Evolutionary conservation across 2,329 filamentous ascomycete species (phyloP), one percentile per base, ranked within the genome.

Genomic region (Anisogramma anomala): DNA sequence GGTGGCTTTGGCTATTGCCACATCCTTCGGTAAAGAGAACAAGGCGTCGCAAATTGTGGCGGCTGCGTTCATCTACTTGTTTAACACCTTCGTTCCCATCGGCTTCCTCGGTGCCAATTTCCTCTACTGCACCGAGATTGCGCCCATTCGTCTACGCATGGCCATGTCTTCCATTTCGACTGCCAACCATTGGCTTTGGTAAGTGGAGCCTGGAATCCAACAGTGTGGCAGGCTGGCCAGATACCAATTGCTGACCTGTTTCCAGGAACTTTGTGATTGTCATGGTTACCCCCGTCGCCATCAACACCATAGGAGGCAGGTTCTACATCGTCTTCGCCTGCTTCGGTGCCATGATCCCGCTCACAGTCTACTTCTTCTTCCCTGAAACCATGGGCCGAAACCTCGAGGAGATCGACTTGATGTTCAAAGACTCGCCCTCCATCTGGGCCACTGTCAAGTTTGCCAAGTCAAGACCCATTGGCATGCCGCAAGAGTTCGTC

Each of bases 31-130:
- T 10, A 58, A 55, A 23, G 53, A 56, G 11, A 69, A 71, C 55
- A 59, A 58, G 3, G 45, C 59, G 2, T 65, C 72, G 2, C 64
- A 69, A 45, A 66, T 75, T 31, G 66, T 64, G 0, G 69, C 69
- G 0, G 70, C 68, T 1, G 64, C 71, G 47, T 75, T 75, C 55
- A 64, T 78, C 36, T 78, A 72, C 55, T 55, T 74, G 34, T 79
- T 73, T 60, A 72, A 76, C 56, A 72, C 69, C 49, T 77, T 77
- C 56, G 69, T 75, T 33, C 71, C 70, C 0, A 69, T 76, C 42
- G 74, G 72, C 0, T 76, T 74, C 58, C 61, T 75, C 0, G 73
- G 74, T 1, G 66, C 71, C 23, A 76, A 74, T 49, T 77, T 76
- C 58, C 59, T 77, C 15, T 78, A 77, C 56, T 72, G 71, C 43